Percentiles rank a stretch among this genome's conserved stretches.
Conservation (phyloP, 139 green algal species). For the Coelastrella sp. region DNA sequence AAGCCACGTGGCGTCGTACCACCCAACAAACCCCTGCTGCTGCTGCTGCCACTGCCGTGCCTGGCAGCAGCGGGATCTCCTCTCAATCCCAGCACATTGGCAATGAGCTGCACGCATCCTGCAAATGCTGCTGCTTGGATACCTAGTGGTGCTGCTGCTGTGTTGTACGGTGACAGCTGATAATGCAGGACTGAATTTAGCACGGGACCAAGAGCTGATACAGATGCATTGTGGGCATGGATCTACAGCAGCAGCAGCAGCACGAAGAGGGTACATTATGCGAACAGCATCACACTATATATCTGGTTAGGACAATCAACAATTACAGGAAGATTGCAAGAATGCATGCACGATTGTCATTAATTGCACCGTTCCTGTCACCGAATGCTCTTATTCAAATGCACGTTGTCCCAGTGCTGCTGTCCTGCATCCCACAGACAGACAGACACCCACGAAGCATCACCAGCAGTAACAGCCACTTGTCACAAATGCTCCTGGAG, state of each 20-base stretch:
- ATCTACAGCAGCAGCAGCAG: background rate
- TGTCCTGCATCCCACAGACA: background rate
- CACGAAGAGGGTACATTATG: background rate
- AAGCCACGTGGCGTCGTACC: background rate
- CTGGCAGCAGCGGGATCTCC: background rate
- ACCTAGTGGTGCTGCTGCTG: constrained; percentile 10
- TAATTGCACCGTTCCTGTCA: no score
- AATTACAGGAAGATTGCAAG: no score
- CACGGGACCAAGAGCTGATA: background rate
- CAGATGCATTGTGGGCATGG: background rate
- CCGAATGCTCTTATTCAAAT: no score
- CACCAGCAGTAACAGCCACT: background rate
- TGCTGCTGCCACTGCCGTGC: background rate
- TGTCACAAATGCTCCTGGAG: background rate
- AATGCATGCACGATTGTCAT: no score
- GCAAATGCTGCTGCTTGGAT: background rate
- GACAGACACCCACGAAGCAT: background rate
- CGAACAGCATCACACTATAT: background rate
- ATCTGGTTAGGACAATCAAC: no score
- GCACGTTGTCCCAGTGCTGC: no score
- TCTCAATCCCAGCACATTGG: background rate
- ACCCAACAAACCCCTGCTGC: background rate
- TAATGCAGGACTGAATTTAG: background rate
- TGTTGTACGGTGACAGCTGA: background rate
- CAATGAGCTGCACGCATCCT: background rate